phyloP scores from a whole-genome alignment of 805 yeast species.

The Zygotorulaspora sp. region DNA sequence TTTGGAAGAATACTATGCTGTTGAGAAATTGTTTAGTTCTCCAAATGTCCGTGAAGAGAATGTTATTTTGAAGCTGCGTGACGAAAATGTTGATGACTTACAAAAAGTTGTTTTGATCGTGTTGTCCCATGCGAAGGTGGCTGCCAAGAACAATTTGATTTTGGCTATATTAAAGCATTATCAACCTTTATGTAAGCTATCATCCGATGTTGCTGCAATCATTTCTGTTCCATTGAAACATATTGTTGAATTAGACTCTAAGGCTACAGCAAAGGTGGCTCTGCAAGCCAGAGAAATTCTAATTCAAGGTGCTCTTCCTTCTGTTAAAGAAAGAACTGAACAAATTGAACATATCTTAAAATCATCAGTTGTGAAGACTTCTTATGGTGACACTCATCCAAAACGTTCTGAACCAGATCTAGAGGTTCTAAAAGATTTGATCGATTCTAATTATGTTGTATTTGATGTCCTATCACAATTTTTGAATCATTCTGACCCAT shows the following conservation, averaged over 20 bases:
- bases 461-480: slow-evolving; percentile 94
- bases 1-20: slow-evolving; percentile 65
- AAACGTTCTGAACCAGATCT: slow-evolving; percentile 79
- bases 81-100: slow-evolving; percentile 74
- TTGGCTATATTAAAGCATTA: slow-evolving; percentile 80
- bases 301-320: slow-evolving; percentile 95
- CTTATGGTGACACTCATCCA: slow-evolving; percentile 78
- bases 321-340: slow-evolving; percentile 91
- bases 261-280: slow-evolving; percentile 89
- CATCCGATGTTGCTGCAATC: slow-evolving; percentile 61
- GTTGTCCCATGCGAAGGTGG: slow-evolving; percentile 87
- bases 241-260: slow-evolving; percentile 82
- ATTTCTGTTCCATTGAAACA: slow-evolving; percentile 69
- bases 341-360: slow-evolving; percentile 94
- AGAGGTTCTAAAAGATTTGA: slow-evolving; percentile 79
- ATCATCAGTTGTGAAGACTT: slow-evolving; percentile 82
- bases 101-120: slow-evolving; percentile 65
- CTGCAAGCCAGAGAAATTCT: slow-evolving; percentile 93
- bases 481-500: slow-evolving; percentile 74
- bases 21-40: slow-evolving; percentile 76
- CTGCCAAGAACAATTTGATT: slow-evolving; percentile 86
- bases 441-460: slow-evolving; percentile 93
- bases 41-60: slow-evolving; percentile 79
- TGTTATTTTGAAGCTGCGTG: slow-evolving; percentile 81
- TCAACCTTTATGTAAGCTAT: slow-evolving; percentile 70